Percentiles rank a stretch among this genome's conserved stretches.
Conservation (phyloP, 108 stramenopile species). For the Fistulifera pelliculosa region DNA sequence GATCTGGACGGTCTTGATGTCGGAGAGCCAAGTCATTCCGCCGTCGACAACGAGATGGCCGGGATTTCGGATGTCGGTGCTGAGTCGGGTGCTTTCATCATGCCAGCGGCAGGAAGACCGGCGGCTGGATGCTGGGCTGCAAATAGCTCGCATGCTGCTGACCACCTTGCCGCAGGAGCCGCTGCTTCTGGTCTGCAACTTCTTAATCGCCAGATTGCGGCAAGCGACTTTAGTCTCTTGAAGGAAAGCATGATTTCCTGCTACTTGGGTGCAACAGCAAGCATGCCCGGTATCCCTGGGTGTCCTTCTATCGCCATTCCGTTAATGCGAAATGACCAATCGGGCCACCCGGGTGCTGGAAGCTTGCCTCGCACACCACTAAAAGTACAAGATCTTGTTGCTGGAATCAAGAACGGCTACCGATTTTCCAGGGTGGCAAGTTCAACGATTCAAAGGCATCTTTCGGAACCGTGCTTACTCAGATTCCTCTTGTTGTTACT, state of each 20-base stretch:
- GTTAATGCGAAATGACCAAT: constrained; percentile 76
- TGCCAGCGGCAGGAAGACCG: constrained; percentile 87
- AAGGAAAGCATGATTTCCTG: constrained; percentile 71
- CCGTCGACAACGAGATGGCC: constrained; percentile 47
- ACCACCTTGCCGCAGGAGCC: constrained; percentile 94
- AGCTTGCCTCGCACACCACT: constrained; percentile 73
- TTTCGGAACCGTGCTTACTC: constrained; percentile 65
- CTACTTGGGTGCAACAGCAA: constrained; percentile 79
- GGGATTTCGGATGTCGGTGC: constrained; percentile 40
- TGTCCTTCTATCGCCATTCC: constrained; percentile 63
- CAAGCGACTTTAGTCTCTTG: constrained; percentile 85
- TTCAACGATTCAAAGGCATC: constrained; percentile 82
- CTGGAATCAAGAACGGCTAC: constrained; percentile 85
- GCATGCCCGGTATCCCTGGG: constrained; percentile 82
- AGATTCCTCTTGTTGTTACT: constrained; percentile 86
- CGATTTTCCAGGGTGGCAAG: constrained; percentile 90
- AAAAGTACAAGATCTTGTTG: constrained; percentile 45
- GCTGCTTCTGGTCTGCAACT: constrained; percentile 93
- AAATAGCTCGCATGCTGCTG: constrained; percentile 92
- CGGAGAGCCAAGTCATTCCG: constrained; percentile 15
- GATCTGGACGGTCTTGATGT: constrained; percentile 78
- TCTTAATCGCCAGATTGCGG: constrained; percentile 96
- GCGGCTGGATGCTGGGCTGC: constrained; percentile 81
- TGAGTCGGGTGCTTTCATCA: constrained; percentile 68
- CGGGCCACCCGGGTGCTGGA: constrained; percentile 68